A percentile compares a stretch with the other conserved stretches of the same genome.
Evolutionary conservation across 805 yeast species (phyloP).

Genomic region (Teunomyces barrocoloradensis): DNA sequence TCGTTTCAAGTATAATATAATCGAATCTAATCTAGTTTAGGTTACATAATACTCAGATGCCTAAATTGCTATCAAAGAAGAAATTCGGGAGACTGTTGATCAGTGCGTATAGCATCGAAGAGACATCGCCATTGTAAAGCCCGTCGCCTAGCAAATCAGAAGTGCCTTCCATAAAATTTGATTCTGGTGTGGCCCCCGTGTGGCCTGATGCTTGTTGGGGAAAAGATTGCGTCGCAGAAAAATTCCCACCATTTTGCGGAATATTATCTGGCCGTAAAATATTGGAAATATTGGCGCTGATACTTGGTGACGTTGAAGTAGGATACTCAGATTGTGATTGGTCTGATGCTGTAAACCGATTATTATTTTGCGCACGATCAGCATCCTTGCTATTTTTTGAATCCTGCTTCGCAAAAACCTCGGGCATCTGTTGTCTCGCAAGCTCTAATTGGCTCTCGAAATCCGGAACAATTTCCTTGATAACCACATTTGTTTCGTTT

Average conservation of each 20-base stretch:
- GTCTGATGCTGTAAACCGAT: background rate
- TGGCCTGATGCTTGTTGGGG: background rate
- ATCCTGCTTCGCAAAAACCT: background rate
- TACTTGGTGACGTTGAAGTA: background rate
- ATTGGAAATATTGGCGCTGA: background rate
- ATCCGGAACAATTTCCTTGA: conserved; percentile 10
- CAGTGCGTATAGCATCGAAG: conserved; percentile 22
- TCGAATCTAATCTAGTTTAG: background rate
- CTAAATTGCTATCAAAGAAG: conserved; percentile 36
- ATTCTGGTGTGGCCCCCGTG: background rate
- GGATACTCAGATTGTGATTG: background rate
- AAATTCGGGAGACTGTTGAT: conserved; percentile 34
- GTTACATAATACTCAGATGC: conserved; percentile 7
- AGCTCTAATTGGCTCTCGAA: conserved; percentile 14
- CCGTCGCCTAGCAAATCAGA: conserved; percentile 11
- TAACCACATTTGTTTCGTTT: conserved; percentile 6
- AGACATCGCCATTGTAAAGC: conserved; percentile 21
- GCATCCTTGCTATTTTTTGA: background rate
- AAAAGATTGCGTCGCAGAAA: background rate
- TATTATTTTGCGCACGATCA: background rate
- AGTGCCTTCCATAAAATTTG: background rate
- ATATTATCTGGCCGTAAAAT: background rate
- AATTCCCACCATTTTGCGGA: background rate
- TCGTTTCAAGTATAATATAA: background rate
- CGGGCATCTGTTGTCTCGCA: background rate